Percentiles rank a stretch among this genome's conserved stretches.
These are phyloP conservation scores for Geosmithia morbida DNA, from an alignment of 2,329 filamentous ascomycete species.

Conservation along the genomic window DNA sequence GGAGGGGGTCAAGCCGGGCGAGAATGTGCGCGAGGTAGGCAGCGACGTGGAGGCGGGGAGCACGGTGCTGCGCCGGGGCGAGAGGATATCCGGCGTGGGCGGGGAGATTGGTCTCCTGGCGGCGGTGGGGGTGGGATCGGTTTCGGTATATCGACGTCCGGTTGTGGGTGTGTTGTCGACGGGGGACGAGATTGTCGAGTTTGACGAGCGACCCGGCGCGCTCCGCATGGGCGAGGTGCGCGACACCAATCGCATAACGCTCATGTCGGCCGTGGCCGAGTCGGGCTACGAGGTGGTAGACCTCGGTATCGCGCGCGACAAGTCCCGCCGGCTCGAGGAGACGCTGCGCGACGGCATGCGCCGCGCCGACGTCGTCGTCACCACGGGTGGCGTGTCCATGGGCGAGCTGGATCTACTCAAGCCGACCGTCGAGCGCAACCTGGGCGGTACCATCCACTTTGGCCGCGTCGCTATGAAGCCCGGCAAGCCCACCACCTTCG, in stretches of 20 bases:
- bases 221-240: constrained; percentile 73
- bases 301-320: constrained; percentile 71
- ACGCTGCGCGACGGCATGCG: constrained; percentile 62
- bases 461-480: constrained; percentile 96
- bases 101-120: constrained; percentile 86
- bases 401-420: constrained; percentile 94
- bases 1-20: constrained; percentile 55
- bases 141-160: constrained; percentile 62
- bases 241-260: constrained; percentile 81
- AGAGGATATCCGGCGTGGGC: constrained; percentile 72
- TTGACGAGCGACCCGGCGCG: constrained; percentile 40
- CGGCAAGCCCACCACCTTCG: constrained; percentile 94
- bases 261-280: constrained; percentile 61
- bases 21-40: constrained; percentile 85
- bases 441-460: constrained; percentile 91
- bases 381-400: constrained; percentile 93
- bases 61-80: constrained; percentile 59
- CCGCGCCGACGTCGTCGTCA: constrained; percentile 69
- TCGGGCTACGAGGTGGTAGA: constrained; percentile 72
- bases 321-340: constrained; percentile 59
- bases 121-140: constrained; percentile 60
- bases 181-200: constrained; percentile 81
- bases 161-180: constrained; percentile 81
- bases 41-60: constrained; percentile 66
- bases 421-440: constrained; percentile 78